Evolutionary conservation across 805 yeast genomes (phyloP), one percentile per base, ranked within the genome.

Genomic region (Pichia heedii): DNA sequence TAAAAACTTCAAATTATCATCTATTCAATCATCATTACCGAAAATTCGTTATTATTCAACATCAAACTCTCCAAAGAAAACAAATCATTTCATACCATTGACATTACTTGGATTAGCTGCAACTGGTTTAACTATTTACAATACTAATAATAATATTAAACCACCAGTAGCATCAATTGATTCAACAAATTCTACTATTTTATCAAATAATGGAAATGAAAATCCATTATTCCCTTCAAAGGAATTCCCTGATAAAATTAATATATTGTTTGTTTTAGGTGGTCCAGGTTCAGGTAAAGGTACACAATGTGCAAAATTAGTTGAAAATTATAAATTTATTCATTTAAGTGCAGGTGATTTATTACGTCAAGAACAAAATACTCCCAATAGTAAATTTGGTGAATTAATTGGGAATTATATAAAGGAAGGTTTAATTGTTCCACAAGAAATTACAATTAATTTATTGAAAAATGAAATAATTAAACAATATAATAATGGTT

Each of bases 281-380:
- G 97, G 97, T 4, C 97, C 97, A 5, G 97, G 97, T 19, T 85
- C 95, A 24, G 97, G 98, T 36, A 93, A 93, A 61, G 97, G 98
- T 45, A 90, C 98, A 1, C 98, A 90, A 65, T 86, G 97, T 69
- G 82, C 81, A 27, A 84, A 78, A 57, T 71, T 90, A 44, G 97
- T 90, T 36, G 65, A 73, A 19, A 85, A 88, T 54, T 83, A 76
- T 60, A 79, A 81, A 16, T 93, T 89, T 62, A 81, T 83, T 27
- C 98, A 90, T 60, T 68, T 90, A 36, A 80, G 94, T 33, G 98
- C 98, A n/a, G 98, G 98, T 39, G 98, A 90, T 61, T 74, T 93
- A 53, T 71, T 90, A 53, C 77, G 98, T 56, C 96, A 88, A 10
- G 98, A 90, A 64, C 97, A 93, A 64, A 66, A 69, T 26, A 80